phyloP scores from a whole-genome alignment of 805 yeast genomes.

The Yarrowia alimentaria region DNA sequence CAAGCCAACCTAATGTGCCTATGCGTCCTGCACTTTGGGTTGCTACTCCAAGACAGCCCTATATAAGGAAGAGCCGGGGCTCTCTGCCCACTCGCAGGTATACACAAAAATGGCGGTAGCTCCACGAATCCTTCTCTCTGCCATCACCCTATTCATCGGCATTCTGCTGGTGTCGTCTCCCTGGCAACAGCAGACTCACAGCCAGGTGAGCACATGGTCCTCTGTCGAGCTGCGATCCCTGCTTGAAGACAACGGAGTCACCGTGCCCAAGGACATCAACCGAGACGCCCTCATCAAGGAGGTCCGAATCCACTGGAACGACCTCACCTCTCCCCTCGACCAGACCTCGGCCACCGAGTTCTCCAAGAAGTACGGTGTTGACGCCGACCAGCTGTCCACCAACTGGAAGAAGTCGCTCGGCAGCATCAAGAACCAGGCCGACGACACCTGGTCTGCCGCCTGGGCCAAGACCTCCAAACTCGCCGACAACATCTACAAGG shows the following conservation, averaged over 20 bases:
- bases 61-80: not conserved
- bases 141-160: slow-evolving; percentile 24
- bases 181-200: not conserved
- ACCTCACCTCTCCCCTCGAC: slow-evolving; percentile 27
- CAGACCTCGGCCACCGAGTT: slow-evolving; percentile 5
- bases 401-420: slow-evolving; percentile 22
- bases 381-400: slow-evolving; percentile 11
- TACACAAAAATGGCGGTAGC: slow-evolving; percentile 24
- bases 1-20: no score
- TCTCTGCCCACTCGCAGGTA: not conserved
- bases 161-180: slow-evolving; percentile 25
- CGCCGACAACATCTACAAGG: slow-evolving; percentile 22
- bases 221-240: slow-evolving; percentile 18
- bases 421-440: slow-evolving; percentile 22
- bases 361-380: slow-evolving; percentile 14
- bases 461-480: slow-evolving; percentile 26
- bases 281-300: slow-evolving; percentile 22
- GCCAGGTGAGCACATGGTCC: slow-evolving; percentile 23
- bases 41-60: slow-evolving; percentile 21
- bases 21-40: slow-evolving; percentile 22
- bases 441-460: slow-evolving; percentile 25
- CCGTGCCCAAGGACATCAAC: slow-evolving; percentile 11
- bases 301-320: slow-evolving; percentile 27
- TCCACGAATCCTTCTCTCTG: slow-evolving; percentile 25
- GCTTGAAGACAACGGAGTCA: slow-evolving; percentile 23